Evolutionary conservation across 1,284 basidiomycete genomes (phyloP).

Genomic region (Puccinia horiana): DNA sequence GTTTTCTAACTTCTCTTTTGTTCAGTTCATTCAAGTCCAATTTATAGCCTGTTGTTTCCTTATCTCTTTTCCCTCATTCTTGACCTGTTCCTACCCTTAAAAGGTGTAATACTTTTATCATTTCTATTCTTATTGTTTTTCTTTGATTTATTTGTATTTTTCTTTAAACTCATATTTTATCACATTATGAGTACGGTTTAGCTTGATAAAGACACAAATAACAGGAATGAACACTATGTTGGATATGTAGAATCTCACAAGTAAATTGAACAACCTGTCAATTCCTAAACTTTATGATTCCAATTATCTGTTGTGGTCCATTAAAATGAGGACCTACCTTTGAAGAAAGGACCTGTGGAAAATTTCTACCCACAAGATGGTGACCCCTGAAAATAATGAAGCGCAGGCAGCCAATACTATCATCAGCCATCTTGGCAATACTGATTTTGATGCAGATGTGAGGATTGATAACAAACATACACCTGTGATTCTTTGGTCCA

Average conservation of each 20-base stretch:
- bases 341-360: background rate
- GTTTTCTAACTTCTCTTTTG: too few species aligned
- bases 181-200: slow-evolving; percentile 10
- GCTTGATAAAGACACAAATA: background rate
- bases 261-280: background rate
- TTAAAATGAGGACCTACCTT: background rate
- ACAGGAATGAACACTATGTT: background rate
- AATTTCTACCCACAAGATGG: background rate
- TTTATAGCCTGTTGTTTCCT: too few species aligned
- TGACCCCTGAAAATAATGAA: background rate
- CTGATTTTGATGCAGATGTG: background rate
- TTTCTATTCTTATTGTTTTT: too few species aligned
- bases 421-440: background rate
- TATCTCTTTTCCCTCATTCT: too few species aligned
- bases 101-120: too few species aligned
- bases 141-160: too few species aligned
- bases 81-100: too few species aligned
- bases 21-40: too few species aligned
- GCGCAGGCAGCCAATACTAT: background rate
- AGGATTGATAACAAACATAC: background rate
- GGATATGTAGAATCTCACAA: background rate
- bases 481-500: background rate
- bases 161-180: background rate
- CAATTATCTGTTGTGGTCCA: background rate
- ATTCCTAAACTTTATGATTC: background rate